Base-by-base conservation (phyloP, 148 eudicot species). In the Rheum nobile region DNA sequence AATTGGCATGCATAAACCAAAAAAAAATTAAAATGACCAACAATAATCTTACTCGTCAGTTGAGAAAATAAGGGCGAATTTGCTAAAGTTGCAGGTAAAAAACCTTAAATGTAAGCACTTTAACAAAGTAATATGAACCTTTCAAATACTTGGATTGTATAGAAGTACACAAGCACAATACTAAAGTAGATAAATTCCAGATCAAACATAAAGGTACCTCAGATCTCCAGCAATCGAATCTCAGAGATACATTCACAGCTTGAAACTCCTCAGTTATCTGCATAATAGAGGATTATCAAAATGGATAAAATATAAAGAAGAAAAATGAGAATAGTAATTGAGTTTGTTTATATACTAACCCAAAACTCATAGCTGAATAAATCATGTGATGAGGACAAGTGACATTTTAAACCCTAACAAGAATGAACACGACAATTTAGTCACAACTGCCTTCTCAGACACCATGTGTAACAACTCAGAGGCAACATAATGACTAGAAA, bases 211-310 rank as follows among this genome's bases (percentile, higher is more conserved):
- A 29, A 22, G 21, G 31, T 34, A 91, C 98, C 96, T 90, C 93
- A 71, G 85, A 75, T 77, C 80, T 86, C 84, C 86, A 85, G 22
- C 48, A 55, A 76, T 90, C 90, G 76, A 80, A 75, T 79, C 78
- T 87, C 31, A 95, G 86, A 31, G 93, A 87, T 19, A 95, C 92
- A 76, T 88, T 87, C 21, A 95, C 97, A 75, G 90, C 90, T 83
- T 91, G 98, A 76, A 81, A 83, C 72, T 95, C 96, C 73, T 85
- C 90, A 13, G 88, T 90, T 39, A 82, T 88, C 98, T 95, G 78
- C 74, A 82, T n/a, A 73, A 74, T 9, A 52, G 67, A 71, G 47
- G 11, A 41, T 71, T 41, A 9, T 24, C 32, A 38, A 71, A 28
- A 71, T 21, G 50, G 50, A 71, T 39, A 71, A 14, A 31, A 8